Conservation (phyloP, 1,139 yeast species). For the Suhomyces taliae region DNA sequence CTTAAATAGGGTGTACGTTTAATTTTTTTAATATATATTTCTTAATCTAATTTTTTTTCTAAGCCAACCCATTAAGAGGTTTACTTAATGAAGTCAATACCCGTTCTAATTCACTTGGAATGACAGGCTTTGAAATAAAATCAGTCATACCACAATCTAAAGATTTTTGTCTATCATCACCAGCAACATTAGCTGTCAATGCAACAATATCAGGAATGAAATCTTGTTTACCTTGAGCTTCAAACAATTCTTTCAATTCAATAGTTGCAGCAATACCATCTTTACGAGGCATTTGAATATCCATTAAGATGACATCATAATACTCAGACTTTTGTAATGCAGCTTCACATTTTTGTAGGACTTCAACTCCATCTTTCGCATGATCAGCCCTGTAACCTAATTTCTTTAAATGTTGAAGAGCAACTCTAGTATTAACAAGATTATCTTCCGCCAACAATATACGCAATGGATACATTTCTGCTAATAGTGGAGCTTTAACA, state of each 20-base stretch:
- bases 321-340: slow-evolving; percentile 29
- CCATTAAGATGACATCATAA: slow-evolving; percentile 55
- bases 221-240: slow-evolving; percentile 21
- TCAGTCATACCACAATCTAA: slow-evolving; percentile 56
- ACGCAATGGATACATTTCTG: slow-evolving; percentile 40
- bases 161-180: slow-evolving; percentile 52
- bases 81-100: slow-evolving; percentile 23
- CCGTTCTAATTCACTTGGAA: slow-evolving; percentile 46
- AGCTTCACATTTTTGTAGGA: slow-evolving; percentile 37
- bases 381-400: slow-evolving; percentile 56
- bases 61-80: no score
- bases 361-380: slow-evolving; percentile 57
- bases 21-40: no score
- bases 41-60: no score
- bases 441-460: slow-evolving; percentile 57
- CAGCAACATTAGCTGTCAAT: slow-evolving; percentile 58
- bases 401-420: slow-evolving; percentile 50
- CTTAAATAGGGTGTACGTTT: no score
- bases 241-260: slow-evolving; percentile 29
- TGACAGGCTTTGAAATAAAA: slow-evolving; percentile 54
- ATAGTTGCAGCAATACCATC: slow-evolving; percentile 52
- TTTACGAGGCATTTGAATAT: slow-evolving; percentile 56
- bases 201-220: slow-evolving; percentile 50
- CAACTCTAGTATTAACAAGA: slow-evolving; percentile 50
- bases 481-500: background rate